Evolutionary conservation across 2,329 filamentous ascomycete species (phyloP).

Genomic region (Fusarium anthophilum): DNA sequence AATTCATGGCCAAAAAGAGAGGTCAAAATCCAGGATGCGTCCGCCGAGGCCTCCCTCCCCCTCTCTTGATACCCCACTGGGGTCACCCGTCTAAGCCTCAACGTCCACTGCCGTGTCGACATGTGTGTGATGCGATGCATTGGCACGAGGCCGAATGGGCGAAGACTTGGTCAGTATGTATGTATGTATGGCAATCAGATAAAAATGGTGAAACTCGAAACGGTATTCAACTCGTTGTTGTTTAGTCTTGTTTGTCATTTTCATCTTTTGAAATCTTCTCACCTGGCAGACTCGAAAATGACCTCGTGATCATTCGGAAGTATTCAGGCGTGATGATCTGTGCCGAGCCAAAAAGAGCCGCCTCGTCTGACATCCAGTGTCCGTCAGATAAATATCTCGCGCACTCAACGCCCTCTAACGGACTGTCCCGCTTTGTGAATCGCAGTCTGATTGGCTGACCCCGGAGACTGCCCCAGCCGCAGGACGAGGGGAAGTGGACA

Average conservation of each 20-base stretch:
- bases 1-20: not conserved
- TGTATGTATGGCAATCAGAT: not conserved
- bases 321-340: constrained; percentile 11
- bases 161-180: not conserved
- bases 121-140: constrained; percentile 35
- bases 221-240: not conserved
- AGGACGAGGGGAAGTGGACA: constrained; percentile 41
- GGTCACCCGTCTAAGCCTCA: constrained; percentile 35
- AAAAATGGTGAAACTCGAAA: not conserved
- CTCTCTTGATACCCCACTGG: constrained; percentile 30
- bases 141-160: constrained; percentile 18
- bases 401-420: constrained; percentile 22
- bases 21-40: constrained; percentile 23
- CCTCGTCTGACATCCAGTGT: constrained; percentile 20
- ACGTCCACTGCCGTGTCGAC: constrained; percentile 35
- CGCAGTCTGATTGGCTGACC: constrained; percentile 18
- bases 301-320: constrained; percentile 5
- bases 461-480: constrained; percentile 36
- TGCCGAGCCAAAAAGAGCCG: constrained; percentile 32
- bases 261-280: not conserved
- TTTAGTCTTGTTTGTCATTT: not conserved
- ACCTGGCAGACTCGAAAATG: not conserved
- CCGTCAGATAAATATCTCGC: constrained; percentile 29
- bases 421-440: constrained; percentile 21
- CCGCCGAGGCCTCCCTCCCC: constrained; percentile 33